Base-by-base conservation (phyloP, 768 basidiomycete genomes). In the Leccinum broughii region DNA sequence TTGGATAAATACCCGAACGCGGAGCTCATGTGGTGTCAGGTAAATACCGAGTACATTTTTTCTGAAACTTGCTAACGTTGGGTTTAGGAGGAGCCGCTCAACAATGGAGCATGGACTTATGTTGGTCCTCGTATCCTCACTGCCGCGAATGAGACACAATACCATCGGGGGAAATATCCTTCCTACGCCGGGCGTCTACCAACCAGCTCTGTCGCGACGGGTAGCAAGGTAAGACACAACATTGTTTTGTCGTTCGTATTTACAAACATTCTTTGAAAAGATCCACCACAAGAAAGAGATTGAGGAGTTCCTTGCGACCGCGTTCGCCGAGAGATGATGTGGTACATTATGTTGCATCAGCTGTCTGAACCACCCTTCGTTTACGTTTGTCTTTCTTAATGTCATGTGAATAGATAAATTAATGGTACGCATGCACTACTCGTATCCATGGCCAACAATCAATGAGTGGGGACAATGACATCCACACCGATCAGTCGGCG, bases 101-200 rank as follows among this genome's bases (percentile, higher is more conserved):
- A 99, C 81, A 95, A 94, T 69, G 97, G 97, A 65, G 88, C 93
- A 2, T 99, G 97, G 97, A 92, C 90, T 46, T 97, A 99, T 70
- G 87, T 97, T 60, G 95, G 92, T 26, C 92, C 95, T 51, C 87
- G 95, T 57, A 88, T 98, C 69, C 87, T 90, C 74, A 98, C 96
- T 50, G 94, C 96, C n/a, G 88, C 91, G 51, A 87, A 88, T 67
- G 82, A 92, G 77, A 96, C 95, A 6, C 80, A 90, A 73, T 83
- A 97, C 76, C 97, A 99, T 79, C 86, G 86, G 76, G 86, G 86
- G 72, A 95, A 95, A 77, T 92, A 93, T 71, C 91, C 95, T 11
- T 80, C 81, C 70, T 97, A 97, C 70, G 96, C 95, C 44, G 95
- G 97, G 17, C 87, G 97, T 58, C 90, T 86, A 59, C 97, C 97